Evolutionary conservation across 805 yeast species (phyloP), one percentile per base, ranked within the genome.

Genomic region (Myxozyma neglecta): DNA sequence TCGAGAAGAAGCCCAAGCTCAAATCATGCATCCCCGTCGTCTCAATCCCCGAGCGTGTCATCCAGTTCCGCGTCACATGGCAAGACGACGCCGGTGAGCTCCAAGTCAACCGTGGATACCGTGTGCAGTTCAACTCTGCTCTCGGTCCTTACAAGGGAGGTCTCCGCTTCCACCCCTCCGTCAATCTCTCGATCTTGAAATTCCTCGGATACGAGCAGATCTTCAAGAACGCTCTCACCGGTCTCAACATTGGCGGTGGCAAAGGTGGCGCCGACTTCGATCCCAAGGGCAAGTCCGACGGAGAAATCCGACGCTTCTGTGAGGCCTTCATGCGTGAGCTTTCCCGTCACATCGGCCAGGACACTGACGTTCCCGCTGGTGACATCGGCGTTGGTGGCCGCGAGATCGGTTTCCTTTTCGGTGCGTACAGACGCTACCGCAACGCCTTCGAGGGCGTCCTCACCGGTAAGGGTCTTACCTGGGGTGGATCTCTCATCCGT

Each of bases 101-200:
- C 74, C 93, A 91, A 81, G 96, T 93, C 69, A 94, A 94, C 86
- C 85, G 91, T 70, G 99, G 98, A 77, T 93, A 84, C 91, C 86
- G 99, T 81, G 97, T 93, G 67, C 99, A 93, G 82, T 93, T 90
- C 85, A 93, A 91, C 87, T 90, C 97, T 59, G 96, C 97, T 59
- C 83, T 94, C 70, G 99, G 99, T 76, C 99, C 99, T 72, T 93
- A 90, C 89, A 93, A 93, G 83, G 99, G 99, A 76, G 99, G 99
- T 76, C 84, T 93, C 72, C 87, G 99, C 80, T 88, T 93, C 85
- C 98, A 93, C 83, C 97, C 97, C 73, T 82, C 96, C 59, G 99
- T 93, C 71, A 94, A 92, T 81, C 83, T 93, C 73, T 90, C 97
- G 60, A 90, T 93, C 77, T 85, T 93, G 76, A 93, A 93, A 82